A percentile compares a stretch with the other conserved stretches of the same genome.
These are phyloP conservation scores for Chlorella sp. DNA, from an alignment of 139 green algal species.

Conservation along the genomic window DNA sequence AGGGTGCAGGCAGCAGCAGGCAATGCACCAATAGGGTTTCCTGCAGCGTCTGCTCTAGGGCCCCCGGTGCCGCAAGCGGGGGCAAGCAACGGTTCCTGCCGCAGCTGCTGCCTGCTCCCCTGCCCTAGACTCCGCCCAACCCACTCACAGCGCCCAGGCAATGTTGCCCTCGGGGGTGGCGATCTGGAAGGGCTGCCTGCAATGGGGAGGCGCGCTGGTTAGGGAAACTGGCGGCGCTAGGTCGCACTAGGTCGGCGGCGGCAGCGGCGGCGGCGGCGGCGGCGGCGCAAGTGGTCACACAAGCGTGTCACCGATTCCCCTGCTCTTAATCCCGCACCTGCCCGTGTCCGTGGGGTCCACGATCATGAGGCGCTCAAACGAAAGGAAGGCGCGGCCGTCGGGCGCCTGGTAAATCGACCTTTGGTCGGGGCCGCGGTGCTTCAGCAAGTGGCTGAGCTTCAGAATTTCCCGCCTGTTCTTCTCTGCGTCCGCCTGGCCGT, in stretches of 20 bases:
- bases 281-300: not conserved
- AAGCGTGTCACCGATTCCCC: not conserved
- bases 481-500: constrained; percentile 47
- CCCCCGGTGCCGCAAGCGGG: not conserved
- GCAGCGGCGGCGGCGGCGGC: not conserved
- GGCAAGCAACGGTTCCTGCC: too few species aligned
- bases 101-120: too few species aligned
- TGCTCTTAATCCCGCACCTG: constrained; percentile 34
- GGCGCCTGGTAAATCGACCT: constrained; percentile 56
- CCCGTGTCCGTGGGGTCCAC: constrained; percentile 70
- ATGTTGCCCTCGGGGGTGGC: constrained; percentile 61
- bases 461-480: constrained; percentile 62
- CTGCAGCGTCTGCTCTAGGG: too few species aligned
- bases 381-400: constrained; percentile 55
- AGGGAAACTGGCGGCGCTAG: not conserved
- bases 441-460: constrained; percentile 46
- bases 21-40: too few species aligned
- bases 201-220: not conserved
- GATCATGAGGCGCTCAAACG: constrained; percentile 75
- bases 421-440: constrained; percentile 65
- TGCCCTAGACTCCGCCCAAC: too few species aligned
- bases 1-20: too few species aligned
- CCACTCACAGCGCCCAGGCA: constrained; percentile 69
- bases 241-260: not conserved
- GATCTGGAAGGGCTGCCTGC: constrained; percentile 75